Evolutionary conservation across 495 filamentous ascomycete genomes (phyloP).

Genomic region (Elasticomyces elasticus): DNA sequence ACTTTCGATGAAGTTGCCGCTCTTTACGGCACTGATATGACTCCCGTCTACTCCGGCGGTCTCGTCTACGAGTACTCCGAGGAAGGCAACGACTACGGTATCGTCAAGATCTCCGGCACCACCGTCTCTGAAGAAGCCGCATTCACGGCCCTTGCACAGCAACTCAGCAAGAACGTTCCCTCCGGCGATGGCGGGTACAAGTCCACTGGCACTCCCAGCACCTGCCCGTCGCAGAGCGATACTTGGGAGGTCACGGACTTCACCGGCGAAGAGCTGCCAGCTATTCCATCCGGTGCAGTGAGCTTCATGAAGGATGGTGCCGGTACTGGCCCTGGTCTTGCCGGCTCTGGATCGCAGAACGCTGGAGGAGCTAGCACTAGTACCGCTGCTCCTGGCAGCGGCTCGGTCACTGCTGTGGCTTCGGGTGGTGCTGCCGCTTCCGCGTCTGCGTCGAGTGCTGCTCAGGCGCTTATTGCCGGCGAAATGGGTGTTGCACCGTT

Average conservation of each 20-base stretch:
- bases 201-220: constrained; percentile 48
- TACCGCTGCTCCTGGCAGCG: constrained; percentile 55
- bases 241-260: constrained; percentile 62
- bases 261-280: constrained; percentile 53
- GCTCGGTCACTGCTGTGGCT: constrained; percentile 38
- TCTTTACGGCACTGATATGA: constrained; percentile 80
- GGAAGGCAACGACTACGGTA: constrained; percentile 66
- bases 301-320: constrained; percentile 65
- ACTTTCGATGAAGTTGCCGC: constrained; percentile 70
- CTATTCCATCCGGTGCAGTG: constrained; percentile 58
- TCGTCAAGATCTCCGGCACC: constrained; percentile 56
- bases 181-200: constrained; percentile 69
- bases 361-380: constrained; percentile 50
- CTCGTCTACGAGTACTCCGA: constrained; percentile 91
- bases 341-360: constrained; percentile 62
- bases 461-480: constrained; percentile 7
- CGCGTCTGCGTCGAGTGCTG: constrained; percentile 10
- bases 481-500: constrained; percentile 23
- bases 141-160: constrained; percentile 56
- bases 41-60: constrained; percentile 84
- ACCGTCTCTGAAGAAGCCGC: constrained; percentile 49
- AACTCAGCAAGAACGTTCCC: constrained; percentile 57
- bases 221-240: constrained; percentile 58
- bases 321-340: constrained; percentile 60
- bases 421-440: constrained; percentile 21